Conservation (phyloP, 1,284 basidiomycete genomes). For the Butyriboletus appendiculatus region DNA sequence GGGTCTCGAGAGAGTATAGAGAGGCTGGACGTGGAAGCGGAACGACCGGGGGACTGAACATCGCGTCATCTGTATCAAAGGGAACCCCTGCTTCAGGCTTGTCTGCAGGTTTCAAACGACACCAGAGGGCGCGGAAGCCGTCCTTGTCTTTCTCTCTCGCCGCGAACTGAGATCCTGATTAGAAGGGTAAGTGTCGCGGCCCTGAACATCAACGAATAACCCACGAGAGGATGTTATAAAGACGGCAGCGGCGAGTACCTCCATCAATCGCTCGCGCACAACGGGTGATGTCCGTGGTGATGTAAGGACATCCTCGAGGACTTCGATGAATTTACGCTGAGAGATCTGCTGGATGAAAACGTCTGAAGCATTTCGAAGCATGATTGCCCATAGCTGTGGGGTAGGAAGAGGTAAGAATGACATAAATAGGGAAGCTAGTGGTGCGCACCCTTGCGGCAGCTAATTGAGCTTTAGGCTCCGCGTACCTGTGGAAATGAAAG, state of each 20-base stretch:
- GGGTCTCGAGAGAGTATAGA: constrained; percentile 32
- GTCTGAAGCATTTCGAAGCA: constrained; percentile 71
- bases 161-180: constrained; percentile 30
- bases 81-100: constrained; percentile 78
- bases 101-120: constrained; percentile 63
- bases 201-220: constrained; percentile 16
- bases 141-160: constrained; percentile 44
- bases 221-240: constrained; percentile 55
- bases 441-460: constrained; percentile 65
- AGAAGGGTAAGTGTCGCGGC: neutral
- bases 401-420: constrained; percentile 7
- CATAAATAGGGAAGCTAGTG: neutral
- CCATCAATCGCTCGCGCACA: constrained; percentile 68
- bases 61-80: constrained; percentile 71
- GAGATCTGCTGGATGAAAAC: constrained; percentile 66
- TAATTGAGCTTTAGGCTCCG: constrained; percentile 67
- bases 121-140: constrained; percentile 67
- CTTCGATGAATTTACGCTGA: constrained; percentile 75
- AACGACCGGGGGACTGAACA: constrained; percentile 66
- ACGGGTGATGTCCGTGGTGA: constrained; percentile 66
- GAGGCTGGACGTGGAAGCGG: constrained; percentile 28
- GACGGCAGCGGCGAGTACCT: constrained; percentile 72
- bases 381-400: constrained; percentile 77
- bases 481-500: constrained; percentile 49
- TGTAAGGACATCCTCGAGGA: constrained; percentile 65